Conservation (phyloP, 371 early-diverging fungal genomes). For the Cokeromyces recurvatus region DNA sequence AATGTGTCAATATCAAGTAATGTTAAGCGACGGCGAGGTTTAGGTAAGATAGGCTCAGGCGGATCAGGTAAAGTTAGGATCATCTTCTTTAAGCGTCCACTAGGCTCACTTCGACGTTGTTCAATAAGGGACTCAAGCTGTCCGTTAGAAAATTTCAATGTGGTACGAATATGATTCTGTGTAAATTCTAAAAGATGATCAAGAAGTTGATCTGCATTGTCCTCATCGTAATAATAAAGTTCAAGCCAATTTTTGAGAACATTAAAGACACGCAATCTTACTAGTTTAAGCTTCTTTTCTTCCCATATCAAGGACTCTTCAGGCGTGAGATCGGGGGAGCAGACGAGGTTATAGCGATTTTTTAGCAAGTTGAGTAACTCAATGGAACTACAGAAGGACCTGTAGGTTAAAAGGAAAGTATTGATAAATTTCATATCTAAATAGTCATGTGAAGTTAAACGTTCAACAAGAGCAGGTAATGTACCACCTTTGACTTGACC, state of each 20-base stretch:
- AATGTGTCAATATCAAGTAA: slow-evolving; percentile 84
- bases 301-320: slow-evolving; percentile 72
- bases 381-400: slow-evolving; percentile 70
- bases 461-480: slow-evolving; percentile 74
- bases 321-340: slow-evolving; percentile 59
- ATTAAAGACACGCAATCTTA: slow-evolving; percentile 84
- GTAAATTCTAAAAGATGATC: slow-evolving; percentile 70
- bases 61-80: slow-evolving; percentile 59
- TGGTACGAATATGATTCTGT: slow-evolving; percentile 56
- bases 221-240: slow-evolving; percentile 71
- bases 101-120: slow-evolving; percentile 40
- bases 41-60: slow-evolving; percentile 69
- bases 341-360: slow-evolving; percentile 63
- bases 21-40: slow-evolving; percentile 56
- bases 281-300: slow-evolving; percentile 77
- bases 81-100: slow-evolving; percentile 54
- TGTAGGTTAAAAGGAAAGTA: slow-evolving; percentile 87
- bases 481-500: slow-evolving; percentile 88
- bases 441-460: slow-evolving; percentile 81
- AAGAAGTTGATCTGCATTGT: slow-evolving; percentile 43
- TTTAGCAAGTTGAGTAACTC: slow-evolving; percentile 68
- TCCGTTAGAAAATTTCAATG: slow-evolving; percentile 60
- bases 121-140: slow-evolving; percentile 62
- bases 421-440: slow-evolving; percentile 67
- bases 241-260: slow-evolving; percentile 90